These are phyloP conservation scores for Colletotrichum tropicale DNA, from an alignment of 2,329 filamentous ascomycete genomes.

Conservation along the genomic window DNA sequence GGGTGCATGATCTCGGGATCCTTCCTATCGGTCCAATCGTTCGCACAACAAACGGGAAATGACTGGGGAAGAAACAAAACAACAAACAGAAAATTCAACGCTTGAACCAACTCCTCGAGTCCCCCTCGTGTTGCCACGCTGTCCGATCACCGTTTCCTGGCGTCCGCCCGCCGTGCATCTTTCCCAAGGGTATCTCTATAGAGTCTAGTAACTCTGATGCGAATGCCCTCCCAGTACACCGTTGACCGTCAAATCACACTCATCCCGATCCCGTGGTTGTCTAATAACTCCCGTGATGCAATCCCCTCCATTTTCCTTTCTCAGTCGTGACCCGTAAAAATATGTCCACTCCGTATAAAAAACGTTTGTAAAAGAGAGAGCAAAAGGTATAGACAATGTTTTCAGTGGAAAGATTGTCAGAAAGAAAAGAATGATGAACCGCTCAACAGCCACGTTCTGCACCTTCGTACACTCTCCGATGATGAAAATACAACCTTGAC, in stretches of 20 bases:
- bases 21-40: slow-evolving; percentile 11
- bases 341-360: not conserved
- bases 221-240: not conserved
- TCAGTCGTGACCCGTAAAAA: not conserved
- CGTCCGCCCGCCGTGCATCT: not conserved
- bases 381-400: not conserved
- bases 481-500: not conserved
- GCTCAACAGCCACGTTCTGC: not conserved
- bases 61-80: not conserved
- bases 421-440: not conserved
- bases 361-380: not conserved
- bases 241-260: not conserved
- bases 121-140: not conserved
- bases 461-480: slow-evolving; percentile 16
- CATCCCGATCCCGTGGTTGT: not conserved
- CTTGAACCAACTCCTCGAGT: not conserved
- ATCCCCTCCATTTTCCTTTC: not conserved
- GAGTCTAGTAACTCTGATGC: slow-evolving; percentile 28
- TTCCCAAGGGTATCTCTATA: slow-evolving; percentile 1
- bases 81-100: not conserved
- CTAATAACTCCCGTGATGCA: slow-evolving; percentile 10
- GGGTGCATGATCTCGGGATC: slow-evolving; percentile 17
- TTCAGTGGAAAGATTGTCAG: not conserved
- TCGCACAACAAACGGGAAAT: not conserved
- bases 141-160: not conserved